These are phyloP conservation scores for Microascus cirrosus DNA, from an alignment of 2,329 filamentous ascomycete genomes.

Conservation along the genomic window DNA sequence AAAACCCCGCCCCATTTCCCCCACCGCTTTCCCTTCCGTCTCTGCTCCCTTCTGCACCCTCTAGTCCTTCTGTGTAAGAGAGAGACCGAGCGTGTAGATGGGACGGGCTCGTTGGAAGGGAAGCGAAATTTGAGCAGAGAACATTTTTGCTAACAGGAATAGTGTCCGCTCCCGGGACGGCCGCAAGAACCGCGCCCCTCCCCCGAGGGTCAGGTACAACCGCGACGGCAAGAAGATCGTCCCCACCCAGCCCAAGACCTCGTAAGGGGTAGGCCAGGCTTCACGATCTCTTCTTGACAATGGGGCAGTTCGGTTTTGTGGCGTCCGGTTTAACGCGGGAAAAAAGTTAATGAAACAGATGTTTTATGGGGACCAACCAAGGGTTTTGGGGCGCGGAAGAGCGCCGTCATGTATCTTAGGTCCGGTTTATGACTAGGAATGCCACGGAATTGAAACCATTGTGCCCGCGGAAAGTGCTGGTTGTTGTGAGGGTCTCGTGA, in stretches of 20 bases:
- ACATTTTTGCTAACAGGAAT: conserved; percentile 27
- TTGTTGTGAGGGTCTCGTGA: too few species aligned
- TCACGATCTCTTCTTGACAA: not conserved
- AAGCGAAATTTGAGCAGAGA: not conserved
- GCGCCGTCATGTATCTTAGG: not conserved
- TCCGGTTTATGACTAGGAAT: not conserved
- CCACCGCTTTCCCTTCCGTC: conserved; percentile 11
- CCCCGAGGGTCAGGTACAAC: conserved; percentile 97
- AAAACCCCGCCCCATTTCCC: conserved; percentile 13
- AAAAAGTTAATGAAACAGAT: not conserved
- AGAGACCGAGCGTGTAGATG: not conserved
- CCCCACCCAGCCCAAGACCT: conserved; percentile 63
- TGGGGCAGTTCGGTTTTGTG: not conserved
- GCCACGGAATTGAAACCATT: not conserved
- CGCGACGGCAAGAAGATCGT: conserved; percentile 99
- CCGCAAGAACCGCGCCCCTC: conserved; percentile 97
- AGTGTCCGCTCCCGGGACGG: conserved; percentile 96
- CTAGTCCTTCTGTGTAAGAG: not conserved
- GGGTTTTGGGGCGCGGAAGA: not conserved
- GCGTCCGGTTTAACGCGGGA: not conserved
- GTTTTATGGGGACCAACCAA: not conserved
- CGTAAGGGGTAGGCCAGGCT: not conserved
- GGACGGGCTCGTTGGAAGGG: not conserved
- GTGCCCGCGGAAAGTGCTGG: not conserved
- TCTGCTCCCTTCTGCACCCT: not conserved